Percentiles rank a stretch among this genome's conserved stretches.
These are phyloP conservation scores for Pythium inflatum DNA, from an alignment of 352 stramenopile species.

Conservation along the genomic window DNA sequence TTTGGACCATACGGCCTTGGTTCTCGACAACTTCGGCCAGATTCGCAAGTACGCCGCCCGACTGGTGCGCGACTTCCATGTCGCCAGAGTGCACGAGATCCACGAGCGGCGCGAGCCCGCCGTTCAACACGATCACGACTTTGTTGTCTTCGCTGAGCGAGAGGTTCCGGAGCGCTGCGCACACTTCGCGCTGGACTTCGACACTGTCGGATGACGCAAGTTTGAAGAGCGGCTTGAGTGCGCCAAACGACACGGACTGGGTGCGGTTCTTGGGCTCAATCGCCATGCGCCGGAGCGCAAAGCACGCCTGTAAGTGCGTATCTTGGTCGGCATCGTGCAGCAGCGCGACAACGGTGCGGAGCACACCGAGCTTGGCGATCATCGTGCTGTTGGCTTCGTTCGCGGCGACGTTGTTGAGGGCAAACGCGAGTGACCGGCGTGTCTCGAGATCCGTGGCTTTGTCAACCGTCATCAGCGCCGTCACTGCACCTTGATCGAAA, in stretches of 20 bases:
- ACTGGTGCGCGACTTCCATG: constrained; percentile 90
- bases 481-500: constrained; percentile 91
- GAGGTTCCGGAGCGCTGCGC: constrained; percentile 91
- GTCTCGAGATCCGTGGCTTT: constrained; percentile 90
- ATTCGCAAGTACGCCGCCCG: constrained; percentile 92
- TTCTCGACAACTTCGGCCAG: constrained; percentile 95
- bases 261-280: constrained; percentile 91
- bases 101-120: constrained; percentile 82
- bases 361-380: constrained; percentile 86
- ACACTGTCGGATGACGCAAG: constrained; percentile 87
- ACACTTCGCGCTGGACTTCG: constrained; percentile 94
- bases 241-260: constrained; percentile 93
- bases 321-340: constrained; percentile 91
- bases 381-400: constrained; percentile 90
- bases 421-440: constrained; percentile 91
- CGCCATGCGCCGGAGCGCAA: constrained; percentile 92
- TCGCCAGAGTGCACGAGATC: constrained; percentile 91
- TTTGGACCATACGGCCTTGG: constrained; percentile 94
- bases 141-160: constrained; percentile 94
- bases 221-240: constrained; percentile 87
- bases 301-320: constrained; percentile 92
- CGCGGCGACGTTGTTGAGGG: constrained; percentile 93
- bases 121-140: constrained; percentile 88
- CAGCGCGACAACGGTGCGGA: constrained; percentile 85
- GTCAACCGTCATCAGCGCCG: constrained; percentile 88